Base-by-base conservation (phyloP, 305 asterid genomes). In the Fraxinus sp. region DNA sequence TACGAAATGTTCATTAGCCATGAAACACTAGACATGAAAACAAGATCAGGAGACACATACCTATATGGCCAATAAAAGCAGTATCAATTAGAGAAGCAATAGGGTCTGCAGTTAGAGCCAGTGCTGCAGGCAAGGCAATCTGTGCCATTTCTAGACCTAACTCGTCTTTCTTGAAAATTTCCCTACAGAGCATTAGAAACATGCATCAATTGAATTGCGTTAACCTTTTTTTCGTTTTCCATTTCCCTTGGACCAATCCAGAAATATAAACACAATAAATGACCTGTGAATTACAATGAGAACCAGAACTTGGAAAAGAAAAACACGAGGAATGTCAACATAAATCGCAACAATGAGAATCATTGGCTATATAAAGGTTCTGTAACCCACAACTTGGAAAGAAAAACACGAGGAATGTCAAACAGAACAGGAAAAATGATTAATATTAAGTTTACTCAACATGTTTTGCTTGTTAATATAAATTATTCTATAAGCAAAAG, bases 81-180 rank as follows among this genome's bases (percentile, higher is more conserved):
- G 89, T 88, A 75, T 86, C 91, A 26, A 88, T 78, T 57, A 88
- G 91, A 82, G 91, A 88, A 76, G 88, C 89, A 39, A 88, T 83
- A 70, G 91, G 91, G 73, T 86, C 88, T 13, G 91, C 91, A 18
- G 89, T 83, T 74, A 86, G 85, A 71, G 89, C 91, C 76, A 88
- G 83, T 3, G 89, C 91, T 1, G 89, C 87, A 24, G 88, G 91
- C 16, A 88, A 71, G 20, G 91, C 87, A 52, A 88, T 86, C 33
- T 78, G 88, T 77, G 87, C 85, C 68, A 85, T 85, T 83, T 86
- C 91, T 32, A 85, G 55, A 5, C 88, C 86, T 70, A 88, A 44
- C 64, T 86, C 88, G 52, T 88, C 89, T 74, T 88, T 84, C 88
- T 79, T 84, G 86, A 88, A 84, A 80, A 86, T 52, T 32, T 37